Evolutionary conservation across 2,329 filamentous ascomycete species (phyloP).

Genomic region (Coleophoma cylindrospora): DNA sequence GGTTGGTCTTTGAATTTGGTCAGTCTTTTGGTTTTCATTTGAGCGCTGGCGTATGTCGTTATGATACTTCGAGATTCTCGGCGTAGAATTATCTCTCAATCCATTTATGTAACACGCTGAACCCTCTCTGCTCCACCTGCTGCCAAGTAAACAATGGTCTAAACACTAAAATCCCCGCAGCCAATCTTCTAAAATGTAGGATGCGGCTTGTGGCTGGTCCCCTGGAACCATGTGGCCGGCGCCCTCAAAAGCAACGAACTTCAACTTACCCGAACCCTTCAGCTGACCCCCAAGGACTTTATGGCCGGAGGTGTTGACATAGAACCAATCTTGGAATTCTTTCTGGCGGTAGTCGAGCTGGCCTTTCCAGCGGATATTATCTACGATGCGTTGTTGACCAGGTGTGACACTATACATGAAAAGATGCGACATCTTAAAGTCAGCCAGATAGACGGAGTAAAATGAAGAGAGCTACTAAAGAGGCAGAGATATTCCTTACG

Average conservation of each 20-base stretch:
- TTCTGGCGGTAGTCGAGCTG: not conserved
- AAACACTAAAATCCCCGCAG: not conserved
- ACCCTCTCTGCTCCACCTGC: no score
- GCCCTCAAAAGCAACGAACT: not conserved
- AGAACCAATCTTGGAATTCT: not conserved
- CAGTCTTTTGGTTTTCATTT: no score
- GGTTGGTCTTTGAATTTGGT: no score
- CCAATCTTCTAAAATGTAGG: not conserved
- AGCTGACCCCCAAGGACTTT: not conserved
- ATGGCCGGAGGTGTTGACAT: not conserved
- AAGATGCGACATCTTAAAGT: not conserved
- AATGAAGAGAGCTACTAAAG: no score
- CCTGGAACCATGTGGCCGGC: not conserved
- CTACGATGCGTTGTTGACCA: not conserved
- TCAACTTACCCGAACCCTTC: not conserved
- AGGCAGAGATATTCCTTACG: not conserved
- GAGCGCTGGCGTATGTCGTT: no score
- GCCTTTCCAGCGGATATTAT: not conserved
- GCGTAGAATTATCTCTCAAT: no score
- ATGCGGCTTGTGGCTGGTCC: not conserved
- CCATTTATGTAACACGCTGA: no score
- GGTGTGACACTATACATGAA: not conserved
- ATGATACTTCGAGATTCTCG: no score
- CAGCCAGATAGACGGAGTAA: no score
- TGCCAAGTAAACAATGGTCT: no score